Percentiles rank a stretch among this genome's conserved stretches.
phyloP scores from a whole-genome alignment of 805 yeast species.

The Lipomyces sp. region DNA sequence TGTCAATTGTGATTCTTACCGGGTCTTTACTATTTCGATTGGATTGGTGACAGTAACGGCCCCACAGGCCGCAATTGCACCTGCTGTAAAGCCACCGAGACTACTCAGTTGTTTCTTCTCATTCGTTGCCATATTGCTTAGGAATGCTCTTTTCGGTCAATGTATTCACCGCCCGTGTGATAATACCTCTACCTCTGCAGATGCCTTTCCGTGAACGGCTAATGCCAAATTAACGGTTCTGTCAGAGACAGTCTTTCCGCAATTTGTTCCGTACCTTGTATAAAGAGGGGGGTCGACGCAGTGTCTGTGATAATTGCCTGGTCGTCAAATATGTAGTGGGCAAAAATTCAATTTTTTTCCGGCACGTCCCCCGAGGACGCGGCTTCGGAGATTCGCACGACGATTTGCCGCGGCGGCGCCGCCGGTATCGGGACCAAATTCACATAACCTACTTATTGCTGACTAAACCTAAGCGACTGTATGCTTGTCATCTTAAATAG shows the following conservation, averaged over 20 bases:
- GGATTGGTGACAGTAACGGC: constrained; percentile 98
- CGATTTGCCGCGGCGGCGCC: too few relatives aligned
- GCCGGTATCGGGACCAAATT: too few relatives aligned
- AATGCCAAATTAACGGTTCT: not conserved
- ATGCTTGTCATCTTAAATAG: too few relatives aligned
- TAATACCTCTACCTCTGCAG: not conserved
- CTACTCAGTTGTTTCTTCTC: constrained; percentile 31
- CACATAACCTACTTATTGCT: too few relatives aligned
- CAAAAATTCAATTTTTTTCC: too few relatives aligned
- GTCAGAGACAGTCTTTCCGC: not conserved
- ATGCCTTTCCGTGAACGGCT: not conserved
- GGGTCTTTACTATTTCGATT: constrained; percentile 87
- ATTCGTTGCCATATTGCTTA: not conserved
- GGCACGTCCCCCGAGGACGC: too few relatives aligned
- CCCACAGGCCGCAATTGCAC: constrained; percentile 94
- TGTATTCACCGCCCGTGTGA: not conserved
- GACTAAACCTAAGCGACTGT: too few relatives aligned
- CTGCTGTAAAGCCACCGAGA: constrained; percentile 73
- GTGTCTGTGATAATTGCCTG: not conserved
- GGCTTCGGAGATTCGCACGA: too few relatives aligned
- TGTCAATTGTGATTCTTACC: constrained; percentile 32
- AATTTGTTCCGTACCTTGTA: not conserved
- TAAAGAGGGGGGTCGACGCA: not conserved
- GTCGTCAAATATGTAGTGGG: too few relatives aligned
- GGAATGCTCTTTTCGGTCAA: not conserved